A percentile compares a stretch with the other conserved stretches of the same genome.
These are phyloP conservation scores for Euryodendron excelsum DNA, from an alignment of 148 eudicot genomes.

Conservation along the genomic window DNA sequence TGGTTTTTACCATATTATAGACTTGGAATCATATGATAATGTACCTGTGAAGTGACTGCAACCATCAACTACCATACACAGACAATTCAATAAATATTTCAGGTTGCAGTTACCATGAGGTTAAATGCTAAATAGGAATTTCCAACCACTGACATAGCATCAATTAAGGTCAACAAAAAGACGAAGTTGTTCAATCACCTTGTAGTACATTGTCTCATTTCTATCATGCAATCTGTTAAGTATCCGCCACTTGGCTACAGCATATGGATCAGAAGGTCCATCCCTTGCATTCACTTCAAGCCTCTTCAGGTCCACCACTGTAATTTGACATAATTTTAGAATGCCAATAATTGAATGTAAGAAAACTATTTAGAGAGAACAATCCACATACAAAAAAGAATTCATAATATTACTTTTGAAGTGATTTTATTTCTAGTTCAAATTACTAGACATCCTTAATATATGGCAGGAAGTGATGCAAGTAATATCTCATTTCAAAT, in stretches of 20 bases:
- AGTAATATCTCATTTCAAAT: neutral
- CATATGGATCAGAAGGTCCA: slow-evolving; percentile 93
- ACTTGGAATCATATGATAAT: neutral
- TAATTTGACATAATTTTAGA: slow-evolving; percentile 7
- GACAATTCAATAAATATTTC: no score
- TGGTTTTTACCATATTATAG: neutral
- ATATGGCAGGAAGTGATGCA: neutral
- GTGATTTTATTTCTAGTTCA: no score
- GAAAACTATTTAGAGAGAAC: neutral
- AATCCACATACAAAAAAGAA: neutral
- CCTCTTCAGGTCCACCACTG: slow-evolving; percentile 87
- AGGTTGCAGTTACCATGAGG: neutral
- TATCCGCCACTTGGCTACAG: slow-evolving; percentile 94
- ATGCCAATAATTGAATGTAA: neutral
- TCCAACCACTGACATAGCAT: neutral
- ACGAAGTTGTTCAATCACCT: slow-evolving; percentile 43
- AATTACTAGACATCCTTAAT: neutral
- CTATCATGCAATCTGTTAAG: slow-evolving; percentile 95
- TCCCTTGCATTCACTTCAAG: slow-evolving; percentile 77
- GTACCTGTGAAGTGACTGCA: neutral
- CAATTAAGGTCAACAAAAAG: neutral
- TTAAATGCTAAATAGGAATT: neutral
- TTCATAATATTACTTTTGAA: no score
- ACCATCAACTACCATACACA: neutral
- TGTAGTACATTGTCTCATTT: slow-evolving; percentile 94